Evolutionary conservation across 352 stramenopile species (phyloP).

Genomic region (Phytophthora cactorum): DNA sequence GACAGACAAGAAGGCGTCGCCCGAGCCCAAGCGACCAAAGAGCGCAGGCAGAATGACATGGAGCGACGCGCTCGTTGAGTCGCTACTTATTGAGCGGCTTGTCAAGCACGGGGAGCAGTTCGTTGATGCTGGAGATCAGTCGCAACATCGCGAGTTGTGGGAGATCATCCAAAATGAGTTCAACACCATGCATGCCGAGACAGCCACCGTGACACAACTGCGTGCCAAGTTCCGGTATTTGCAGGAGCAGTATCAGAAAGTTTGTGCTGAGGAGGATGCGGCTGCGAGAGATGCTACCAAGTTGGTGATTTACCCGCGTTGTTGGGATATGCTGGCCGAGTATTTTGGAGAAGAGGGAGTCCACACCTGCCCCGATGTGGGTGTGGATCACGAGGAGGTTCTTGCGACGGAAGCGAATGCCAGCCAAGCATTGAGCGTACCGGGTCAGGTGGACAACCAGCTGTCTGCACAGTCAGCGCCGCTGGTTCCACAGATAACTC

Average conservation of each 20-base stretch:
- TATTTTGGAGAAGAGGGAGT: constrained; percentile 28
- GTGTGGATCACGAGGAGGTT: constrained; percentile 3
- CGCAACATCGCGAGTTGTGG: constrained; percentile 28
- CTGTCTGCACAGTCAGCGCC: not conserved
- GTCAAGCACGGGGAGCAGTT: constrained; percentile 28
- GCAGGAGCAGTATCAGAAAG: constrained; percentile 28
- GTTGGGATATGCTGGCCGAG: constrained; percentile 32
- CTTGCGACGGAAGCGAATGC: not conserved
- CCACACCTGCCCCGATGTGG: not conserved
- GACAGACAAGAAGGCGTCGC: constrained; percentile 17
- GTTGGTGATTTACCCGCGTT: constrained; percentile 31
- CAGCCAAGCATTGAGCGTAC: not conserved
- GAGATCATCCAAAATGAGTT: constrained; percentile 23
- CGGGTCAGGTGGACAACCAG: not conserved
- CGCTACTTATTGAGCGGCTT: constrained; percentile 30
- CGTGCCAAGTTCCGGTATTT: constrained; percentile 35
- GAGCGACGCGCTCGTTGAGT: constrained; percentile 27
- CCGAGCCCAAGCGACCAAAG: constrained; percentile 13
- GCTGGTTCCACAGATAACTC: not conserved
- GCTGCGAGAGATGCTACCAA: constrained; percentile 13
- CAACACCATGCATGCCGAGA: constrained; percentile 19
- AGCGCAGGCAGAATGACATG: constrained; percentile 30
- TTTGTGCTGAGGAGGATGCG: constrained; percentile 22
- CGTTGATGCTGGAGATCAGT: constrained; percentile 8
- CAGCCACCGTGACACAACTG: constrained; percentile 28